These are phyloP conservation scores for Ganoderma sinense DNA, from an alignment of 1,284 basidiomycete species.

Conservation along the genomic window DNA sequence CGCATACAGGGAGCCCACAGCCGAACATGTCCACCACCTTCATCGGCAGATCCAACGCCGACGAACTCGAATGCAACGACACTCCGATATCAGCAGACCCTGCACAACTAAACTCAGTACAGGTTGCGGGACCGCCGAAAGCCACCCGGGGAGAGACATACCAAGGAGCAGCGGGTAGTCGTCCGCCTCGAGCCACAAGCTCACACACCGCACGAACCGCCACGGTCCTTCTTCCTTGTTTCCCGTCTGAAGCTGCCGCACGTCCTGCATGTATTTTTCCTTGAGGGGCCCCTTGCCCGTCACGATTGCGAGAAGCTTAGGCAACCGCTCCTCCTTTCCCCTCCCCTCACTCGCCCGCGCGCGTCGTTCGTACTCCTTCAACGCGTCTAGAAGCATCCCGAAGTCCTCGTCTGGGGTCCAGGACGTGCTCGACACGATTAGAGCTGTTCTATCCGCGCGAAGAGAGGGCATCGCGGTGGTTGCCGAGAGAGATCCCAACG, in stretches of 20 bases:
- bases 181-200: conserved; percentile 87
- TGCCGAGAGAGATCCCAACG: conserved; percentile 21
- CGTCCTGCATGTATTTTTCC: conserved; percentile 74
- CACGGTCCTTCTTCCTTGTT: conserved; percentile 54
- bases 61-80: conserved; percentile 91
- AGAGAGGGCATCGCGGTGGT: conserved; percentile 42
- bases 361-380: conserved; percentile 71
- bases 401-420: conserved; percentile 99
- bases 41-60: conserved; percentile 95
- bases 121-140: no score
- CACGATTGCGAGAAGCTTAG: conserved; percentile 84
- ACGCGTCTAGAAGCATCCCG: conserved; percentile 78
- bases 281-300: conserved; percentile 93
- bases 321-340: conserved; percentile 52
- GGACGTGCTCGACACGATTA: conserved; percentile 92
- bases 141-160: conserved; percentile 36
- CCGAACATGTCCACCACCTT: conserved; percentile 99
- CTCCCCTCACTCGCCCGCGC: conserved; percentile 49
- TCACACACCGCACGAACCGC: conserved; percentile 85
- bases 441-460: conserved; percentile 79
- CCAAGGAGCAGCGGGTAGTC: conserved; percentile 89
- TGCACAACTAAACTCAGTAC: conserved; percentile 37
- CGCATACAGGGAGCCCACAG: conserved; percentile 92
- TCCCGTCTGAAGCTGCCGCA: conserved; percentile 59
- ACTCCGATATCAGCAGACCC: conserved; percentile 94